These are phyloP conservation scores for Aschersonia sp. DNA, from an alignment of 2,329 filamentous ascomycete species.

Conservation along the genomic window DNA sequence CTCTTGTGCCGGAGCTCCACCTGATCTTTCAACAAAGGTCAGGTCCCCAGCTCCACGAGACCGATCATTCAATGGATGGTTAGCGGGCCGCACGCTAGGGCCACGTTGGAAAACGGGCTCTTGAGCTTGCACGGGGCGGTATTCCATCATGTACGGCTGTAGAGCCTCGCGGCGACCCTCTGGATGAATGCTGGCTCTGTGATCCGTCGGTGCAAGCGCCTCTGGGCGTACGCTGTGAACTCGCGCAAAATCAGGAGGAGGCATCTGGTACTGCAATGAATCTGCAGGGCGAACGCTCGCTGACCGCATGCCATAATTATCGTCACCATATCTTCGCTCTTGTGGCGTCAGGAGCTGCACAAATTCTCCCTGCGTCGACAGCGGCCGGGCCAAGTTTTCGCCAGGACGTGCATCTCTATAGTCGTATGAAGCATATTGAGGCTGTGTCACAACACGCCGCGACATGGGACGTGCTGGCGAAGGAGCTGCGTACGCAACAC, in stretches of 20 bases:
- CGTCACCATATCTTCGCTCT: conserved; percentile 28
- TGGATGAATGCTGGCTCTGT: conserved; percentile 12
- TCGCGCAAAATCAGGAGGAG: conserved; percentile 25
- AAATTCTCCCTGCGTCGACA: conserved; percentile 28
- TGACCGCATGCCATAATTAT: conserved; percentile 35
- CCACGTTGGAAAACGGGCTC: conserved; percentile 10
- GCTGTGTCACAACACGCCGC: conserved; percentile 46
- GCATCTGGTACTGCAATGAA: conserved; percentile 24
- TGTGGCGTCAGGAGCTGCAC: conserved; percentile 28
- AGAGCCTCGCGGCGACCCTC: conserved; percentile 14
- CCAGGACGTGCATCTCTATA: conserved; percentile 40
- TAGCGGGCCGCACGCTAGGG: conserved; percentile 27
- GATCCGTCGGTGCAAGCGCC: conserved; percentile 11
- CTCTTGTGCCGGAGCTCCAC: conserved; percentile 22
- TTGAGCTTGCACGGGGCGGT: conserved; percentile 11
- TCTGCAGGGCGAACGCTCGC: conserved; percentile 44
- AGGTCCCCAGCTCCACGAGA: conserved; percentile 21
- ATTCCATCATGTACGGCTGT: conserved; percentile 19
- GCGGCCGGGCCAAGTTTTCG: conserved; percentile 41
- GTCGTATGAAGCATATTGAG: conserved; percentile 38
- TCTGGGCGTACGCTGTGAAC: conserved; percentile 28
- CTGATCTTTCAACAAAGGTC: conserved; percentile 29
- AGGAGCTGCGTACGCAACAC: conserved; percentile 31
- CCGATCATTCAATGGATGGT: conserved; percentile 15
- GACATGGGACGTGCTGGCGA: conserved; percentile 35